Conservation (phyloP, 208 protist genomes). For the Herpetomonas samuelpessoai region DNA sequence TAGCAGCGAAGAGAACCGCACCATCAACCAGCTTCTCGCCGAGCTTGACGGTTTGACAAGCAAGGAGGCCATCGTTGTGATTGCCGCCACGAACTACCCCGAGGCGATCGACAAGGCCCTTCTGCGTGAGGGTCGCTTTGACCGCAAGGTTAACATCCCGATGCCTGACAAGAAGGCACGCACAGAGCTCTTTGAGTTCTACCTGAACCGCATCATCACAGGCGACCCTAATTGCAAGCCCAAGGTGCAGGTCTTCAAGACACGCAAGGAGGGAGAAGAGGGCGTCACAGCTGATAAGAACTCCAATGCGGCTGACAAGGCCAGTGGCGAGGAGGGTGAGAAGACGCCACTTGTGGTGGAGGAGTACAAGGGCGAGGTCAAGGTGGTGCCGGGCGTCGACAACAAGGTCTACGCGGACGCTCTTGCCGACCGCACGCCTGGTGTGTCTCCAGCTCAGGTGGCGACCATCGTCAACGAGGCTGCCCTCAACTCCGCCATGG, state of each 20-base stretch:
- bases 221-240: constrained; percentile 85
- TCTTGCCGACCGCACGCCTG: constrained; percentile 89
- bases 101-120: constrained; percentile 94
- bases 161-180: constrained; percentile 89
- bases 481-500: constrained; percentile 87
- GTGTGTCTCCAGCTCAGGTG: constrained; percentile 94
- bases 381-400: constrained; percentile 77
- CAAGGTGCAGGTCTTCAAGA: constrained; percentile 74
- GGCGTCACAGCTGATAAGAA: constrained; percentile 12
- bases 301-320: constrained; percentile 1
- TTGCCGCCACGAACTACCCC: constrained; percentile 97
- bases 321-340: constrained; percentile 9
- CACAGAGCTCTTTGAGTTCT: constrained; percentile 88
- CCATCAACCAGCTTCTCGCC: constrained; percentile 96
- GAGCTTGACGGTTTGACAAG: constrained; percentile 95
- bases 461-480: constrained; percentile 98
- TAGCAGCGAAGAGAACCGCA: constrained; percentile 93
- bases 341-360: constrained; percentile 25
- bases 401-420: constrained; percentile 72
- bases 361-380: constrained; percentile 41
- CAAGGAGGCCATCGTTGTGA: constrained; percentile 95
- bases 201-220: constrained; percentile 86
- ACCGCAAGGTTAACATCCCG: constrained; percentile 91
- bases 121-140: constrained; percentile 91
- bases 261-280: constrained; percentile 39